Base-by-base conservation (phyloP, 1,139 yeast genomes). In the Hansenula lynferdii region DNA sequence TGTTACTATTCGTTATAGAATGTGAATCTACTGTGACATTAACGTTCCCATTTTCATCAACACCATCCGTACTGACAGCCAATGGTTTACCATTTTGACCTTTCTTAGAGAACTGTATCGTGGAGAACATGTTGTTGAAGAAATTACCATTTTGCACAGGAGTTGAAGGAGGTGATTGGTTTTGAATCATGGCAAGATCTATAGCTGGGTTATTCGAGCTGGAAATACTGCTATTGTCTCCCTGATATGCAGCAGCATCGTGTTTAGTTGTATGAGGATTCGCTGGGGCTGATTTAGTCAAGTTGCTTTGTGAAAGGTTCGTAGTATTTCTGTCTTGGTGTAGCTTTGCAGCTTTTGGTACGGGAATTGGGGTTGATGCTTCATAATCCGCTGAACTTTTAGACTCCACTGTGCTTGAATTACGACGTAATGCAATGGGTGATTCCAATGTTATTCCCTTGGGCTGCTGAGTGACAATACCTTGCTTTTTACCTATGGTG, bases 261-360 rank as follows among this genome's bases (percentile, higher is more conserved):
- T 75, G 70, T 38, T 58, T 70, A 0, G 85, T 78, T 2, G 80
- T 75, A 35, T 67, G 72, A 0, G 85, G 84, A 43, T 72, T 64
- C 0, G 84, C 83, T 0, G 83, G 83, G 0, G 69, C 57, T 4
- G 80, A 64, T 48, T 77, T 77, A 2, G 37, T 20, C 2, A 17
- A 9, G 9, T 14, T 26, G 8, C 17, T 24, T 2, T 27, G 36
- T 12, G 29, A 24, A 9, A 39, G 17, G n/a, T 28, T 37, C 4
- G 37, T 4, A 10, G 39, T 31, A 24, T 28, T 37, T 11, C 39
- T 37, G 14, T 37, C 19, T 24, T 37, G 42, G 2, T 51, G 38
- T 4, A 42, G 28, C 14, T 45, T 23, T n/a, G 37, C 37, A 9
- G 50, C 40, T 17, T 44, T 31, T 9, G 48, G 42, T 8, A 16